Conservation (phyloP, 2,329 filamentous ascomycete species). For the Beauveria caledonica region DNA sequence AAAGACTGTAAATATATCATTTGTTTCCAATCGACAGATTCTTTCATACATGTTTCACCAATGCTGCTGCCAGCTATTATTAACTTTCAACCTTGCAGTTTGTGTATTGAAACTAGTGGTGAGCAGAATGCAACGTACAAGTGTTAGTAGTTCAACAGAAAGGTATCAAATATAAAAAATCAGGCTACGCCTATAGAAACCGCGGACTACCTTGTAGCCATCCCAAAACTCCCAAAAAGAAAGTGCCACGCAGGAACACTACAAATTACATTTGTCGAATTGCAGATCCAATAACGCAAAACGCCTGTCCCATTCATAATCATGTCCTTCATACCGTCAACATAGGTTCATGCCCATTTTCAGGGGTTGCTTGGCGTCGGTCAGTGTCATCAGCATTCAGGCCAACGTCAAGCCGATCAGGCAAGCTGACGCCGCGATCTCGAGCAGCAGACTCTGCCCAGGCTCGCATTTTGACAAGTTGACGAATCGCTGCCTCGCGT, state of each 20-base stretch:
- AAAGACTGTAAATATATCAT: constrained; percentile 9
- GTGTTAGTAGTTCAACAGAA: neutral
- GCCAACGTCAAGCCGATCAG: constrained; percentile 29
- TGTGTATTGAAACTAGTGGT: neutral
- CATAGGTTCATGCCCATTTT: constrained; percentile 44
- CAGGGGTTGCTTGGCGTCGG: constrained; percentile 18
- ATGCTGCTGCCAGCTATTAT: neutral
- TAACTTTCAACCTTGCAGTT: neutral
- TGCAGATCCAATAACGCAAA: constrained; percentile 13
- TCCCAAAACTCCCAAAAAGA: constrained; percentile 1
- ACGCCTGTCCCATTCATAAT: constrained; percentile 7
- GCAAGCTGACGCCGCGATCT: constrained; percentile 23
- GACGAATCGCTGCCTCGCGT: constrained; percentile 73
- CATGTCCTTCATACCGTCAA: constrained; percentile 36
- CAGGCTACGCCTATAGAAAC: neutral
- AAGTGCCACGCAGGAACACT: neutral
- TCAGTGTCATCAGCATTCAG: constrained; percentile 29
- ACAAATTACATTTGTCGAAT: constrained; percentile 9
- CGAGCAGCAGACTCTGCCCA: constrained; percentile 69
- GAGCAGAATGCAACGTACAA: neutral
- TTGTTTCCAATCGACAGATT: neutral
- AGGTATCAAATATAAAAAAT: neutral
- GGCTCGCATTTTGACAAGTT: constrained; percentile 70
- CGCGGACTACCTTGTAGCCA: constrained; percentile 3
- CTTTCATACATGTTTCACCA: neutral